Evolutionary conservation across 1,284 basidiomycete species (phyloP).

Genomic region (Ustilago nuda): DNA sequence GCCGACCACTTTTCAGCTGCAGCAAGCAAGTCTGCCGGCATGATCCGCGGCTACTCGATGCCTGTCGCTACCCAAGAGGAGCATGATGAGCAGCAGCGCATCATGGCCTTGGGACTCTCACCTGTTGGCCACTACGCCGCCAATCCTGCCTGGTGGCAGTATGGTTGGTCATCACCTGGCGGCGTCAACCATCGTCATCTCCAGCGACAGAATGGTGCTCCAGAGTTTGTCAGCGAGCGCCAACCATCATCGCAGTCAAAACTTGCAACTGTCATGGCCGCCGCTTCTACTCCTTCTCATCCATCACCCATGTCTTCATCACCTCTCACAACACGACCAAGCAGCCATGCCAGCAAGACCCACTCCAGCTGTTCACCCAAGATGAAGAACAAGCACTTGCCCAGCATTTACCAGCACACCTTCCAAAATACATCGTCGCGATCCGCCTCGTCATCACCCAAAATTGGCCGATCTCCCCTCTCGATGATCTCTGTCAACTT

Average conservation of each 20-base stretch:
- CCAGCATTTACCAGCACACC: slow-evolving; percentile 33
- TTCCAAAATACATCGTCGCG: slow-evolving; percentile 21
- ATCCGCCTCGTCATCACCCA: slow-evolving; percentile 37
- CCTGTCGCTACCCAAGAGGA: slow-evolving; percentile 62
- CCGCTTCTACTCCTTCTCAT: not conserved
- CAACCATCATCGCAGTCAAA: slow-evolving; percentile 31
- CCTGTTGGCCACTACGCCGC: slow-evolving; percentile 21
- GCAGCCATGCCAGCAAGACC: slow-evolving; percentile 28
- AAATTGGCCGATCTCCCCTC: slow-evolving; percentile 33
- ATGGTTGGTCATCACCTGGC: slow-evolving; percentile 47
- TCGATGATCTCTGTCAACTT: slow-evolving; percentile 42
- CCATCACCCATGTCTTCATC: slow-evolving; percentile 8
- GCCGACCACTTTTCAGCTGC: slow-evolving; percentile 17
- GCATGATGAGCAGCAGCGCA: slow-evolving; percentile 53
- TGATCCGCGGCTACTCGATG: slow-evolving; percentile 60
- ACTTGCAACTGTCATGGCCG: slow-evolving; percentile 15
- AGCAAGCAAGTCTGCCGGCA: slow-evolving; percentile 35
- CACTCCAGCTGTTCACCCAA: slow-evolving; percentile 45
- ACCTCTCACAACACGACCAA: slow-evolving; percentile 10
- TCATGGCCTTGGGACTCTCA: slow-evolving; percentile 49
- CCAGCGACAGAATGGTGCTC: slow-evolving; percentile 12
- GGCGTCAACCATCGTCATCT: slow-evolving; percentile 40
- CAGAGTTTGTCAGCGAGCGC: slow-evolving; percentile 21
- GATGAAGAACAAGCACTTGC: slow-evolving; percentile 42
- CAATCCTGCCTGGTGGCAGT: slow-evolving; percentile 51